Evolutionary conservation across 179 eudicot species (phyloP), one percentile per base, ranked within the genome.

Genomic region (Silene coronaria): DNA sequence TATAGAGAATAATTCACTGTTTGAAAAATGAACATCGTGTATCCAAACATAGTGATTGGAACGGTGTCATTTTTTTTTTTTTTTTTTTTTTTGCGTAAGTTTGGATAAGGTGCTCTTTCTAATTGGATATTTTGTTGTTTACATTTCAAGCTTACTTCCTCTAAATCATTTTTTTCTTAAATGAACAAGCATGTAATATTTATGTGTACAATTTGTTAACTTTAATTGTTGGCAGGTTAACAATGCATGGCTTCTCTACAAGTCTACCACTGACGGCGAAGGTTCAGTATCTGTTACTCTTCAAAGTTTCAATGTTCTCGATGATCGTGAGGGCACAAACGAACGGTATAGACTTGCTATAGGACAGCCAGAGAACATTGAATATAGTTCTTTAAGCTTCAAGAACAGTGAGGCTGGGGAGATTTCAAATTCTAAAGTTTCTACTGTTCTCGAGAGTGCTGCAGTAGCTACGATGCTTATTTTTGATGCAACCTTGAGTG

Each of bases 261-360:
- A 87, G 82, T 85, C 97, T 46, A 91, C 84, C 45, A 83, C 85
- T 13, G 58, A 71, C 53, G 93, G 93, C 22, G 97, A 92, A 70
- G 90, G 92, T 69, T 85, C 88, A 77, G 78, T 95, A 16, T 95
- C 95, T 71, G 90, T 92, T 23, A 90, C 99, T 9, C 86, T 95
- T 14, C 86, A 91, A 77, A 91, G 87, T 84, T 87, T 95, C 66
- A 90, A 84, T 67, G 97, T 92, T 60, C 87, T 90, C 76, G 99
- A 95, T 81, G 93, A 95, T 67, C 99, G 99, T 78, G 99, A 92
- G 77, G 91, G 93, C 72, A 92, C 91, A 46, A 92, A 85, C 73
- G 89, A 92, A 81, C 97, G 89, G 81, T 91, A 92, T 70, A 88
- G 95, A 84, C 81, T 89, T 83, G 99, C 99, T 53, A 81, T 95